Base-by-base conservation (phyloP, 202 grass and related monocot species). In the Tripidium arundinaceum region DNA sequence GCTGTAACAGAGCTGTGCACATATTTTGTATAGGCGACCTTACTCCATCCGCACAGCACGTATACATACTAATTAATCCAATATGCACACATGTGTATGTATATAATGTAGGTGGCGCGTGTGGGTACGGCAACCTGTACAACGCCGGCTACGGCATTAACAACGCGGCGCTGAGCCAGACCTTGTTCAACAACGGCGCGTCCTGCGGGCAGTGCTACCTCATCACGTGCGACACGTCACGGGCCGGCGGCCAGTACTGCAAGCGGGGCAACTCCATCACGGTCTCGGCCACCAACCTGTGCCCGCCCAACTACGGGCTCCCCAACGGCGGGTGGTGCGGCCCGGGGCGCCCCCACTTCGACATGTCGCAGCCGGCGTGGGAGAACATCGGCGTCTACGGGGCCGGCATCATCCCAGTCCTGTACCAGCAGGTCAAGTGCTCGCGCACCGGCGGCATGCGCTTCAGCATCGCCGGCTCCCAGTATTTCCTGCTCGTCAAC, bases 401-500 rank as follows among this genome's bases (percentile, higher is more conserved):
- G 0, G 76, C 11, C 5, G 76, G 76, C 11, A 26, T 78, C 27
- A 25, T 78, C 27, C 75, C 54, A 0, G 37, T 61, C 3, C 1
- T 11, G 19, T 86, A 68, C 77, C 77, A 68, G 49, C 60, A 86
- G 43, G 88, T 93, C 24, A 22, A 27, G 59, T 97, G 93, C 80
- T 79, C 74, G 52, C 91, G 89, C 54, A 0, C 2, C 16, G 93
- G 93, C 5, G 90, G 90, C 8, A 49, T 93, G 31, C 68, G 88
- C 8, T 87, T 97, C 86, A 87, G 78, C 49, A 2, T 94, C 47
- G 54, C 52, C 60, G 94, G 91, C 0, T 84, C 62, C 70, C 75
- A 83, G 55, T 87, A 97, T 71, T 97, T 94, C 78, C 83, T 90
- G 80, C 87, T 97, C 22, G 82, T 90, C 69, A 92, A 94, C 46